Evolutionary conservation across 176 grass and related monocot genomes (phyloP), one percentile per base, ranked within the genome.

Genomic region (Olyra latifolia): DNA sequence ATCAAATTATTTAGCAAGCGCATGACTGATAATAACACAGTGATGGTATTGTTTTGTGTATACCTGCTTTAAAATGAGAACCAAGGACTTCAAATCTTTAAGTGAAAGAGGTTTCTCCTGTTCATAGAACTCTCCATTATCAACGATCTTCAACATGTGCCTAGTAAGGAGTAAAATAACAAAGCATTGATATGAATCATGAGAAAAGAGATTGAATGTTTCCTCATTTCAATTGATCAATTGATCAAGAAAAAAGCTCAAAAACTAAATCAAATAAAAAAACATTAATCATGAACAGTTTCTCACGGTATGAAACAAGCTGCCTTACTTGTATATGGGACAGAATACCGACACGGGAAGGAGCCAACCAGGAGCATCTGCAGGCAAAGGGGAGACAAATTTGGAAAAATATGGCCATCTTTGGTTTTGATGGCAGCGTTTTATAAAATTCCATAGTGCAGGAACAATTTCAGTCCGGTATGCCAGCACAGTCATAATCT

Each of bases 1-100:
- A 65, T 66, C 24, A 59, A 72, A 39, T 54, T 80, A 11, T 10
- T 8, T 40, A 77, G 28, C 19, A 46, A 42, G 23, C 59, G 44
- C 27, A 24, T 49, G 23, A n/a, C 15, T 72, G 23, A 74, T 73
- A 56, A 24, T 61, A 43, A 41, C 53, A 55, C 29, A 71, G 12
- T 55, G 15, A 20, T 43, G 62, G 44, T 74, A 63, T 45, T 25
- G n/a, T n/a, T 17, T 68, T 71, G 22, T 17, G 69, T 13, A 62
- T 88, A 99, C 96, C 96, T 99, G 90, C 83, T 95, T 99, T 85
- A 95, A 81, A 92, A 99, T 93, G 67, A 90, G 86, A 82, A 99
- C 87, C 64, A 91, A 87, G 1, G 86, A 93, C 75, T 89, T 93
- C 83, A 95, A 88, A 71, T 99, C 92, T 75, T 83, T 88, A 84